phyloP scores from a whole-genome alignment of 805 yeast species.

The Zygoascus ofunaensis region DNA sequence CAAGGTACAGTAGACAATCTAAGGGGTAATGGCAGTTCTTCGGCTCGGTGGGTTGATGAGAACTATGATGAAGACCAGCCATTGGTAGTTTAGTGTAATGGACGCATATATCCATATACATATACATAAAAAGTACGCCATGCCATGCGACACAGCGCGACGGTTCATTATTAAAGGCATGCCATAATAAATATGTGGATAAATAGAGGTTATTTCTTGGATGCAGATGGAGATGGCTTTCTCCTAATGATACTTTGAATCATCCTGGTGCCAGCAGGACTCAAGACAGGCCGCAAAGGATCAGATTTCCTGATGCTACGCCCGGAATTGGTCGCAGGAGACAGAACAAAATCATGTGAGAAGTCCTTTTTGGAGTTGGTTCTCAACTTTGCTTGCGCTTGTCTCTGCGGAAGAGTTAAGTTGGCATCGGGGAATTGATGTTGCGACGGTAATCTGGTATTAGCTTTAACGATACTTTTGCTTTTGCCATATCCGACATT shows the following conservation, averaged over 20 bases:
- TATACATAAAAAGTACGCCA: too few species aligned
- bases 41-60: conserved; percentile 7
- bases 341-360: too few species aligned
- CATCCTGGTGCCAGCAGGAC: neutral
- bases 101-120: too few species aligned
- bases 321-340: too few species aligned
- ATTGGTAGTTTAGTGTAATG: conserved; percentile 5
- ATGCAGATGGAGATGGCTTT: neutral
- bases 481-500: neutral
- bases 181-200: neutral
- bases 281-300: neutral
- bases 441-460: neutral
- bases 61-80: conserved; percentile 7
- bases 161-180: too few species aligned
- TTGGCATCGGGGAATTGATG: too few species aligned
- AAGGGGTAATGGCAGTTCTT: conserved; percentile 5
- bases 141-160: too few species aligned
- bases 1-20: conserved; percentile 13
- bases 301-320: too few species aligned
- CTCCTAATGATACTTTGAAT: neutral
- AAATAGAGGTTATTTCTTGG: neutral
- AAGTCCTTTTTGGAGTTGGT: too few species aligned
- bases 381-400: too few species aligned
- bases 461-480: neutral
- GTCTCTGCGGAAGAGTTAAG: too few species aligned